Evolutionary conservation across 2,329 filamentous ascomycete species (phyloP), one percentile per base, ranked within the genome.

Genomic region (Sarocladium brachiariae): DNA sequence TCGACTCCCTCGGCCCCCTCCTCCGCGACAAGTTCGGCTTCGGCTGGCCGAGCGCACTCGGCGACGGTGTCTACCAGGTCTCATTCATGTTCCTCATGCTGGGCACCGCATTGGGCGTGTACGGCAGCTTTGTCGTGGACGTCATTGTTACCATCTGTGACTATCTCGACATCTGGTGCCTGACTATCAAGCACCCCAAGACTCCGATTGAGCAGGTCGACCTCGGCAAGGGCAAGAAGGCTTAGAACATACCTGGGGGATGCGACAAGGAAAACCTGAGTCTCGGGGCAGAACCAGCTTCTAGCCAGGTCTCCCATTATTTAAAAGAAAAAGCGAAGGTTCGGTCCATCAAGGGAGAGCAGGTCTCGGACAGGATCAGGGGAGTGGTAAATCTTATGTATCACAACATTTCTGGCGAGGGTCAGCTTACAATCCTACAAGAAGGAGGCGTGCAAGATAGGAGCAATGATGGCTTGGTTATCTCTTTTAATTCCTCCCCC

Each of bases 101-200:
- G 21, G 93, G 93, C 21, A 71, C 89, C 53, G 87, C 86, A 0
- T 66, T 96, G 45, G 93, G 93, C 30, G 83, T 97, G n/a, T 96
- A 99, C 70, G 91, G 89, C 53, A 96, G 90, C 67, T 99, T 99
- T 66, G 89, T 97, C 51, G 87, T 95, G 27, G 93, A 97, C 65
- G 91, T 97, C 51, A 96, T 99, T 58, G 89, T 93, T 53, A 95
- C 89, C 25, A 97, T 99, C 59, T 99, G 93, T 70, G 93, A 99
- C 66, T 96, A 95, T 66, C 77, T 97, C 54, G 93, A 99, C 65
- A 99, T 99, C 58, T 97, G 90, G 89, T 99, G 93, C 65, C 74
- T 99, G 65, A 95, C 88, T 1, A 99, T 99, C 72, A 99, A 99
- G 78, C 84, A 97, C 60, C 81, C 80, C 19, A 75, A 77, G 56